Evolutionary conservation across 169 alveolate genomes (phyloP).

Genomic region (Eimeria falciformis): DNA sequence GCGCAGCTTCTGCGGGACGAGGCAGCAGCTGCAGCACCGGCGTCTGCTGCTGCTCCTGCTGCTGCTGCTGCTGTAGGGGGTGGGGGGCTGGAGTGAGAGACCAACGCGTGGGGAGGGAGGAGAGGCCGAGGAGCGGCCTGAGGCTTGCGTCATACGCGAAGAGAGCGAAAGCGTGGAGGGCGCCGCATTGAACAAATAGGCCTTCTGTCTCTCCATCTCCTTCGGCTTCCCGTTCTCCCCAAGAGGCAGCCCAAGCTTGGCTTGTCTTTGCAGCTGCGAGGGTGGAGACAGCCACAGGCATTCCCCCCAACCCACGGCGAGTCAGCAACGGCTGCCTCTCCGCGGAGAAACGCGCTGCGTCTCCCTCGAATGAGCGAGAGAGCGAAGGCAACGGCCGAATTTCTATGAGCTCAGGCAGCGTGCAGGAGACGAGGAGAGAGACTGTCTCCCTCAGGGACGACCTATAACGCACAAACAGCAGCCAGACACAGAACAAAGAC

Average conservation of each 20-base stretch:
- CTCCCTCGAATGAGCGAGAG: too few species aligned
- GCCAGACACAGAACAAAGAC: background rate
- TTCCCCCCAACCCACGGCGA: too few species aligned
- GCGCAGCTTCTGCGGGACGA: background rate
- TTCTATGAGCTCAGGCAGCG: slow-evolving; percentile 14
- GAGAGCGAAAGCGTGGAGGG: background rate
- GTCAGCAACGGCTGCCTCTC: too few species aligned
- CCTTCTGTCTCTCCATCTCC: background rate
- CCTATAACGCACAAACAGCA: slow-evolving; percentile 12
- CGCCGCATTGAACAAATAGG: slow-evolving; percentile 35
- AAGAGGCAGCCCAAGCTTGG: background rate
- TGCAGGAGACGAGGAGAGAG: background rate
- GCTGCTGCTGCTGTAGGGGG: background rate
- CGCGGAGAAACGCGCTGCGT: too few species aligned
- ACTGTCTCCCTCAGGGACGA: background rate
- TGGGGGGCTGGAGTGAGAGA: background rate
- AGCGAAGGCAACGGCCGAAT: slow-evolving; percentile 45
- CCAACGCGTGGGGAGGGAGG: background rate
- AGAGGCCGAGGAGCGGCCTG: background rate
- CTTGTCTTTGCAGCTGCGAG: slow-evolving; percentile 15
- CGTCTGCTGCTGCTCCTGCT: background rate
- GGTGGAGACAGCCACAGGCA: slow-evolving; percentile 5
- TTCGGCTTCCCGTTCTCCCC: background rate
- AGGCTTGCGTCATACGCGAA: background rate
- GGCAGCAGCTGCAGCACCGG: slow-evolving; percentile 49